Evolutionary conservation across 768 basidiomycete genomes (phyloP).

Genomic region (Collybiopsis confluens): DNA sequence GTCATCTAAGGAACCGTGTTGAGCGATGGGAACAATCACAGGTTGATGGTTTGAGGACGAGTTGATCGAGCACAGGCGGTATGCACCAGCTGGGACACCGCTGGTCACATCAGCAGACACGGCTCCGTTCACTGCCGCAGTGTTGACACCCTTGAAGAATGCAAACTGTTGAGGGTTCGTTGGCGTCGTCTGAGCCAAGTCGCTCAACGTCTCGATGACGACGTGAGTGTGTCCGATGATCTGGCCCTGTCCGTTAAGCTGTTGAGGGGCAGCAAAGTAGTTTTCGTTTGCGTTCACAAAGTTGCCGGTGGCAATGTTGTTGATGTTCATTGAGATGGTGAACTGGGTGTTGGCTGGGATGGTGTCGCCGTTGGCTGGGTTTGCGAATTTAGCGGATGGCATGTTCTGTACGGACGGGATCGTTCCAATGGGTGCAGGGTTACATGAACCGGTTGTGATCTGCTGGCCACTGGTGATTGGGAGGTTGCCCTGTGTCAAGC

Average conservation of each 20-base stretch:
- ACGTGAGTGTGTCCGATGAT: slow-evolving; percentile 63
- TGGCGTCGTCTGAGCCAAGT: slow-evolving; percentile 44
- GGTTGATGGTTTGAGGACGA: slow-evolving; percentile 44
- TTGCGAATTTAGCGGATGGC: slow-evolving; percentile 50
- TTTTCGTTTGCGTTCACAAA: slow-evolving; percentile 46
- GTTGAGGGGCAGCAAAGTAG: slow-evolving; percentile 52
- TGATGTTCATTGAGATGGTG: slow-evolving; percentile 45
- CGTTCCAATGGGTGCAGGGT: slow-evolving; percentile 54
- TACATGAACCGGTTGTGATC: slow-evolving; percentile 39
- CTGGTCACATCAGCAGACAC: slow-evolving; percentile 35
- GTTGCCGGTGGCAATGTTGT: slow-evolving; percentile 44
- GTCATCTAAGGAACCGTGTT: slow-evolving; percentile 38
- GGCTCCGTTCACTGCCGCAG: slow-evolving; percentile 37
- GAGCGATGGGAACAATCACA: slow-evolving; percentile 31
- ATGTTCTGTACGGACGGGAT: slow-evolving; percentile 46
- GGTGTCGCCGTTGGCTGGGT: slow-evolving; percentile 41
- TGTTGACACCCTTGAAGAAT: slow-evolving; percentile 55
- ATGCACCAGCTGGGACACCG: slow-evolving; percentile 51
- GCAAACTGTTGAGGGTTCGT: slow-evolving; percentile 48
- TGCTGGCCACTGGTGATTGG: slow-evolving; percentile 35
- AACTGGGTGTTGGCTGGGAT: slow-evolving; percentile 45
- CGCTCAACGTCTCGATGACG: slow-evolving; percentile 49
- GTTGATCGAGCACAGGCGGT: slow-evolving; percentile 44
- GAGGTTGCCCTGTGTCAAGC: slow-evolving; percentile 38
- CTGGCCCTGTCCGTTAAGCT: slow-evolving; percentile 41